These are phyloP conservation scores for Fonsecaea pugnacius DNA, from an alignment of 2,329 filamentous ascomycete species.

Conservation along the genomic window DNA sequence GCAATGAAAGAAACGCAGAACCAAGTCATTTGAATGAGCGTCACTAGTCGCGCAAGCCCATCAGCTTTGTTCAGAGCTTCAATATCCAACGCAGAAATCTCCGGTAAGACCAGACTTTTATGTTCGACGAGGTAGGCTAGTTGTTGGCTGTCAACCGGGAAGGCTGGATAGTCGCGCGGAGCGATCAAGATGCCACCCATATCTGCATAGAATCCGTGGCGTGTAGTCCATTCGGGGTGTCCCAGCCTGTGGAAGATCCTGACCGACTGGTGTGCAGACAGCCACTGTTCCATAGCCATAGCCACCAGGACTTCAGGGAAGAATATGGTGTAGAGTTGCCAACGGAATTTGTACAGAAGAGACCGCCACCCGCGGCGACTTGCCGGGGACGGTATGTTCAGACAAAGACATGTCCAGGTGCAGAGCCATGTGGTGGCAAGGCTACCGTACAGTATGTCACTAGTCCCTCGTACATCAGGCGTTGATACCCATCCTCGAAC, in stretches of 20 bases:
- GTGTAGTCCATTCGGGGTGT: conserved; percentile 44
- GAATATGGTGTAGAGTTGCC: conserved; percentile 45
- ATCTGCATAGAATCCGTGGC: conserved; percentile 48
- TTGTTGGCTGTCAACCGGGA: conserved; percentile 40
- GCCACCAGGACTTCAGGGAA: conserved; percentile 47
- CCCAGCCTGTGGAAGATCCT: not conserved
- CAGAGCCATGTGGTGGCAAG: conserved; percentile 49
- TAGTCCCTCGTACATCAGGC: conserved; percentile 46
- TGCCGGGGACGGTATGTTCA: conserved; percentile 43
- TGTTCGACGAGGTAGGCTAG: conserved; percentile 38
- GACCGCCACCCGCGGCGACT: conserved; percentile 40
- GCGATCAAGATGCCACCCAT: conserved; percentile 48
- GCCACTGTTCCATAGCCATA: conserved; percentile 42
- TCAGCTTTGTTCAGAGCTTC: conserved; percentile 37
- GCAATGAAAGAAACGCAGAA: conserved; percentile 30
- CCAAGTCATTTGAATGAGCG: conserved; percentile 33
- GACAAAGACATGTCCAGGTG: conserved; percentile 47
- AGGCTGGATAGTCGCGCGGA: conserved; percentile 36
- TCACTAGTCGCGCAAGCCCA: conserved; percentile 42
- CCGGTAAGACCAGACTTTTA: conserved; percentile 31
- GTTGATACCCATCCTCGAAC: conserved; percentile 41
- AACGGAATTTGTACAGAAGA: conserved; percentile 42
- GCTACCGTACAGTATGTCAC: conserved; percentile 50
- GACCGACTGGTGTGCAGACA: conserved; percentile 42
- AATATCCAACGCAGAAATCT: conserved; percentile 29